Evolutionary conservation across 2,329 filamentous ascomycete species (phyloP).

Genomic region (Neophaeococcomyces aloes): DNA sequence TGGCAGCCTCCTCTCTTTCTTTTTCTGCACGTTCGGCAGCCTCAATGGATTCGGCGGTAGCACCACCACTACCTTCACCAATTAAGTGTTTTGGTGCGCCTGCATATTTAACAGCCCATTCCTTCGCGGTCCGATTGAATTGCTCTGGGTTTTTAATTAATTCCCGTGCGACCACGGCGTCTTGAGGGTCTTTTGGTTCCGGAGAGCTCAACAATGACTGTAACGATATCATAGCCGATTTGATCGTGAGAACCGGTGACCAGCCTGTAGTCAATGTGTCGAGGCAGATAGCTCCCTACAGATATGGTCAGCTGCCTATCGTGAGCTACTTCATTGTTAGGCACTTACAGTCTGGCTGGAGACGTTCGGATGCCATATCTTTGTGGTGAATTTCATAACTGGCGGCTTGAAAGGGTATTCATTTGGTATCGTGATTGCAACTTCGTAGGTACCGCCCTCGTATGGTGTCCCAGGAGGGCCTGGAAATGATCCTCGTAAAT

Average conservation of each 20-base stretch:
- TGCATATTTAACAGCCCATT: conserved; percentile 81
- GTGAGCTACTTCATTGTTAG: conserved; percentile 1
- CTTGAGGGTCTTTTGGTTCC: conserved; percentile 92
- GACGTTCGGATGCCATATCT: conserved; percentile 95
- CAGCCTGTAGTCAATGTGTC: conserved; percentile 83
- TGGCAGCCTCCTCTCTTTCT: conserved; percentile 42
- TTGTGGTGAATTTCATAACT: conserved; percentile 81
- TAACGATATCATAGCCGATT: conserved; percentile 83
- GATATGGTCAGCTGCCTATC: conserved; percentile 10
- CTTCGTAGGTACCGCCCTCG: conserved; percentile 67
- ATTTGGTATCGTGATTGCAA: conserved; percentile 78
- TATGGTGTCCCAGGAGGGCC: conserved; percentile 92
- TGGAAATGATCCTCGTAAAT: conserved; percentile 70
- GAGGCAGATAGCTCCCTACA: conserved; percentile 86
- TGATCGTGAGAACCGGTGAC: conserved; percentile 94
- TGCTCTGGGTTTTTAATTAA: conserved; percentile 65
- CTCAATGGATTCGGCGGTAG: conserved; percentile 44
- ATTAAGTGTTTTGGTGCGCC: conserved; percentile 55
- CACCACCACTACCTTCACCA: conserved; percentile 43
- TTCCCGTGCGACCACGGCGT: conserved; percentile 90
- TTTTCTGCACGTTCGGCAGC: conserved; percentile 44
- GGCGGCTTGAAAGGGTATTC: conserved; percentile 93
- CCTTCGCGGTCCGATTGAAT: conserved; percentile 71
- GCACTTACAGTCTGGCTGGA: conserved; percentile 75
- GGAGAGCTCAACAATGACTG: conserved; percentile 87